Percentiles rank a stretch among this genome's conserved stretches.
Conservation (phyloP, 148 eudicot genomes). For the Fagopyrum tataricum region DNA sequence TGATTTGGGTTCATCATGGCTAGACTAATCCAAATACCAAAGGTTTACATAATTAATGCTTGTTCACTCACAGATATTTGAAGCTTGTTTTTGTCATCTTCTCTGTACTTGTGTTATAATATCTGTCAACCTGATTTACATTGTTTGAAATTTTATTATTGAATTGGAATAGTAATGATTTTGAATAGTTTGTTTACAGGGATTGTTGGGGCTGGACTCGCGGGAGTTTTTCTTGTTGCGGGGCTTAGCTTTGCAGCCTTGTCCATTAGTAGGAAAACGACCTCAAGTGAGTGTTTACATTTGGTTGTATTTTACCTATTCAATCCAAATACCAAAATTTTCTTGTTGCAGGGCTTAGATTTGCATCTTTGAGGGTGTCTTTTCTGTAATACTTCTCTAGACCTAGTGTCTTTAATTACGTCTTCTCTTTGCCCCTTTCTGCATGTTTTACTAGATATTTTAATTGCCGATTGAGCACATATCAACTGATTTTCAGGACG, state of each 20-base stretch:
- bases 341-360: background rate
- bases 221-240: constrained; percentile 65
- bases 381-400: background rate
- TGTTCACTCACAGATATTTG: background rate
- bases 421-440: background rate
- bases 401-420: background rate
- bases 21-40: background rate
- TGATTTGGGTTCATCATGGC: background rate
- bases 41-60: background rate
- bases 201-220: constrained; percentile 70
- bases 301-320: background rate
- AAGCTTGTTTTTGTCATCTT: background rate
- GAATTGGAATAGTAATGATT: constrained; percentile 31
- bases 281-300: constrained; percentile 46
- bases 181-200: constrained; percentile 75
- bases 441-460: constrained; percentile 7
- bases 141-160: constrained; percentile 9
- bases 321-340: background rate
- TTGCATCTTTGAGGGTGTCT: background rate
- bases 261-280: constrained; percentile 47
- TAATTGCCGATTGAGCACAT: background rate
- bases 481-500: constrained; percentile 33
- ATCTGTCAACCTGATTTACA: background rate
- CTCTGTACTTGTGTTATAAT: background rate
- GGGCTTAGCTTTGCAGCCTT: constrained; percentile 73